Base-by-base conservation (phyloP, 192 early-diverging fungal genomes). In the Borealophlyctis nickersoniae region DNA sequence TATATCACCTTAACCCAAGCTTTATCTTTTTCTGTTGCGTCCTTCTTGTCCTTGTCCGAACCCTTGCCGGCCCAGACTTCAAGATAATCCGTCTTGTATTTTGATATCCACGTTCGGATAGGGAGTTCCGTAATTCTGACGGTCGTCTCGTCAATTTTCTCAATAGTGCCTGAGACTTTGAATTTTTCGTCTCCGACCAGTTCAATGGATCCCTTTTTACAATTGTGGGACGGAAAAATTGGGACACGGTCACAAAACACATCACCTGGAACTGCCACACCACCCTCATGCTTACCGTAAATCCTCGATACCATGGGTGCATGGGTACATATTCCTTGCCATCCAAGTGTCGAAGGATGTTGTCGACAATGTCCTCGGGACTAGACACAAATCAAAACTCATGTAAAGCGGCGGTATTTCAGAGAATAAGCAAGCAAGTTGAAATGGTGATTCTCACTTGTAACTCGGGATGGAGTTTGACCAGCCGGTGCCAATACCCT, bases 241-340 rank as follows among this genome's bases (percentile, higher is more conserved):
- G 23, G 45, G 24, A n/a, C n/a, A n/a, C n/a, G n/a, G n/a, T n/a
- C n/a, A n/a, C n/a, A n/a, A n/a, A n/a, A n/a, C n/a, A n/a, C n/a
- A n/a, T n/a, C n/a, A n/a, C n/a, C n/a, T n/a, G n/a, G n/a, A n/a
- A n/a, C 60, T 14, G 49, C 11, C 14, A 30, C 45, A 32, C 2
- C 16, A 45, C 16, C 48, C n/a, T 60, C 55, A 64, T 61, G 81
- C n/a, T 53, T 32, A 22, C 62, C 33, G 33, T 80, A 76, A 92
- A 96, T 2, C 96, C 94, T 45, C 95, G 86, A 73, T 92, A 99
- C 94, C 94, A 99, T 1, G 96, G 96, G 1, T 70, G 62, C 91
- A 97, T 93, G 0, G 86, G 80, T 28, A 73, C 65, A 29, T 81
- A 62, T 30, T 89, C 81, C 69, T 93, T 75, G 32, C 77, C 84